A percentile compares a stretch with the other conserved stretches of the same genome.
Conservation (phyloP, 805 yeast genomes). For the Metschnikowia continentalis region DNA sequence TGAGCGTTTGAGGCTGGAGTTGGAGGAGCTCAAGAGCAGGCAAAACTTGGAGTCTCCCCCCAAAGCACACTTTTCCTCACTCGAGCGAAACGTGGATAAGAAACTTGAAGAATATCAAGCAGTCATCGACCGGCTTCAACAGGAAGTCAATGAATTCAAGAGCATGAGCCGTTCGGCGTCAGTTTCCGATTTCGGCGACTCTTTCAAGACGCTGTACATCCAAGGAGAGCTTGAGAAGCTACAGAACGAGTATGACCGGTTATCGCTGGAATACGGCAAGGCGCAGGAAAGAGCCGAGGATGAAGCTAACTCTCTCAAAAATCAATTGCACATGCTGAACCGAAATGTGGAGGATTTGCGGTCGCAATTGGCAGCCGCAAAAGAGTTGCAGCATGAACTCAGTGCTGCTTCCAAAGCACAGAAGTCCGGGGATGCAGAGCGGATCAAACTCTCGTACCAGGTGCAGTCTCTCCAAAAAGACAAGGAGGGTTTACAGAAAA, state of each 20-base stretch:
- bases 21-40: neutral
- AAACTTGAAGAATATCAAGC: constrained; percentile 30
- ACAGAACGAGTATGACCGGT: constrained; percentile 14
- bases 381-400: neutral
- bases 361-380: constrained; percentile 9
- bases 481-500: constrained; percentile 30
- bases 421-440: constrained; percentile 41
- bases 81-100: constrained; percentile 15
- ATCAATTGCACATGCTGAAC: constrained; percentile 8
- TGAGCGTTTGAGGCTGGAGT: neutral
- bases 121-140: constrained; percentile 28
- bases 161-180: constrained; percentile 13
- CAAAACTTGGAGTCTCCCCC: neutral
- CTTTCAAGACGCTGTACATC: neutral
- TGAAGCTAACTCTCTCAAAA: constrained; percentile 7
- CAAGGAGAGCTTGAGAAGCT: constrained; percentile 12
- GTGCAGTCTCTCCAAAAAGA: constrained; percentile 38
- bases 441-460: constrained; percentile 37
- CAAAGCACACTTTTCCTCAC: neutral
- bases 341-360: constrained; percentile 13
- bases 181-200: constrained; percentile 6
- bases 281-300: constrained; percentile 7
- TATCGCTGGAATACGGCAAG: constrained; percentile 4
- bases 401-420: constrained; percentile 39
- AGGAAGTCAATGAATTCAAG: constrained; percentile 29